phyloP scores from a whole-genome alignment of 169 alveolate species.

The Eimeria acervulina region DNA sequence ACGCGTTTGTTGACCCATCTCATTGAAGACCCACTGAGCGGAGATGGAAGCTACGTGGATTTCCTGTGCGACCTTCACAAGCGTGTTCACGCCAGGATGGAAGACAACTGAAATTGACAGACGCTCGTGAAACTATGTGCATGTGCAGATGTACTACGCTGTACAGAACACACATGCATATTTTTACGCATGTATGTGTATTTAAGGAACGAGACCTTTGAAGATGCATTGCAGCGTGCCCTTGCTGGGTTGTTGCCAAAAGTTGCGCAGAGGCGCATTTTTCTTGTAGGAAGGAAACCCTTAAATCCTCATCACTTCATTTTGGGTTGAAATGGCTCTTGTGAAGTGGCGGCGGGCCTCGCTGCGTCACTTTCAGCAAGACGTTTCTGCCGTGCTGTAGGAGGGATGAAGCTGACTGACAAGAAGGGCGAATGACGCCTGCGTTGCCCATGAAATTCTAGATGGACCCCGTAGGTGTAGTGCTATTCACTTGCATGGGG shows the following conservation, averaged over 20 bases:
- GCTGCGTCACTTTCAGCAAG: not conserved
- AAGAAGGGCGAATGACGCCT: not conserved
- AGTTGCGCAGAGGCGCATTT: slow-evolving; percentile 30
- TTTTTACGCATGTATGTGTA: not conserved
- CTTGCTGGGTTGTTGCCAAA: not conserved
- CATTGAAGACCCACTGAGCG: slow-evolving; percentile 80
- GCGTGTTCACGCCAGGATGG: slow-evolving; percentile 80
- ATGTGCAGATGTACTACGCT: not conserved
- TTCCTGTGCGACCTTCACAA: slow-evolving; percentile 81
- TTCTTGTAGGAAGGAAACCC: not conserved
- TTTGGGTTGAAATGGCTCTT: not conserved
- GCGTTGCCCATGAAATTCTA: not conserved
- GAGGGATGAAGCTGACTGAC: not conserved
- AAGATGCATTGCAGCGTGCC: not conserved
- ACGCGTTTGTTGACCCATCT: slow-evolving; percentile 80
- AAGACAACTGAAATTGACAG: slow-evolving; percentile 40
- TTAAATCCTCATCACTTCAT: not conserved
- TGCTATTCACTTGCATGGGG: not conserved
- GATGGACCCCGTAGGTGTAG: not conserved
- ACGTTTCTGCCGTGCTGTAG: not conserved
- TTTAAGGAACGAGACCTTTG: not conserved
- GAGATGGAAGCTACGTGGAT: slow-evolving; percentile 83
- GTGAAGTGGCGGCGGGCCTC: not conserved
- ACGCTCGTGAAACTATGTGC: not conserved
- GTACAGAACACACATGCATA: not conserved